Percentiles rank a stretch among this genome's conserved stretches.
phyloP scores from a whole-genome alignment of 2,329 filamentous ascomycete genomes.

The Penicillium sp. region DNA sequence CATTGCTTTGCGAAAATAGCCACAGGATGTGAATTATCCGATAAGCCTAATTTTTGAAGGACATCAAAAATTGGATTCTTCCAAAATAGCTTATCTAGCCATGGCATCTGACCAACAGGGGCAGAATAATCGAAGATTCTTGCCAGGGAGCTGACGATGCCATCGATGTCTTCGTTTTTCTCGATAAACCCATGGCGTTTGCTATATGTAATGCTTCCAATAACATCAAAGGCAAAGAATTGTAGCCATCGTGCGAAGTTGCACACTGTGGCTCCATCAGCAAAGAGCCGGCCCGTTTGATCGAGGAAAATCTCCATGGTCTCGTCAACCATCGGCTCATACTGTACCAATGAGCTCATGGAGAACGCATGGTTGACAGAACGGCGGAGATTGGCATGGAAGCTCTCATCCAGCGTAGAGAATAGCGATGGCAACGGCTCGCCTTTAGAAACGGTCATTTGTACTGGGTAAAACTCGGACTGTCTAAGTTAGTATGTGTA shows the following conservation, averaged over 20 bases:
- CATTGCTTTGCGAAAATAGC: neutral
- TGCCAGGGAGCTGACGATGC: slow-evolving; percentile 64
- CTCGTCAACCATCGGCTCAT: slow-evolving; percentile 76
- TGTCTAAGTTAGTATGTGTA: slow-evolving; percentile 1
- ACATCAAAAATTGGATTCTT: slow-evolving; percentile 59
- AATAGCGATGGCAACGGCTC: slow-evolving; percentile 18
- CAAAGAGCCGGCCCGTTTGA: slow-evolving; percentile 58
- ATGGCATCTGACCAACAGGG: slow-evolving; percentile 66
- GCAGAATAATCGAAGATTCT: neutral
- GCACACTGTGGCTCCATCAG: slow-evolving; percentile 21
- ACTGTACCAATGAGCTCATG: slow-evolving; percentile 73
- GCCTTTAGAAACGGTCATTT: slow-evolving; percentile 16
- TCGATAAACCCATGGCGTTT: slow-evolving; percentile 76
- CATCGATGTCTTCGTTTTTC: slow-evolving; percentile 71
- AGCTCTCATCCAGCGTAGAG: slow-evolving; percentile 56
- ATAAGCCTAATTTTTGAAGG: neutral
- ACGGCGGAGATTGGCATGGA: slow-evolving; percentile 71
- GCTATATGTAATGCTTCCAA: slow-evolving; percentile 73
- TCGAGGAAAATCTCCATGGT: slow-evolving; percentile 69
- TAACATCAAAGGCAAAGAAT: slow-evolving; percentile 82
- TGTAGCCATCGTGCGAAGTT: slow-evolving; percentile 60
- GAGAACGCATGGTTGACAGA: slow-evolving; percentile 74
- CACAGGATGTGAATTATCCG: neutral
- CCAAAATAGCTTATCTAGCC: slow-evolving; percentile 65
- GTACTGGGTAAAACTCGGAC: slow-evolving; percentile 21